Base-by-base conservation (phyloP, 2,329 filamentous ascomycete genomes). In the Byssochlamys sp. region DNA sequence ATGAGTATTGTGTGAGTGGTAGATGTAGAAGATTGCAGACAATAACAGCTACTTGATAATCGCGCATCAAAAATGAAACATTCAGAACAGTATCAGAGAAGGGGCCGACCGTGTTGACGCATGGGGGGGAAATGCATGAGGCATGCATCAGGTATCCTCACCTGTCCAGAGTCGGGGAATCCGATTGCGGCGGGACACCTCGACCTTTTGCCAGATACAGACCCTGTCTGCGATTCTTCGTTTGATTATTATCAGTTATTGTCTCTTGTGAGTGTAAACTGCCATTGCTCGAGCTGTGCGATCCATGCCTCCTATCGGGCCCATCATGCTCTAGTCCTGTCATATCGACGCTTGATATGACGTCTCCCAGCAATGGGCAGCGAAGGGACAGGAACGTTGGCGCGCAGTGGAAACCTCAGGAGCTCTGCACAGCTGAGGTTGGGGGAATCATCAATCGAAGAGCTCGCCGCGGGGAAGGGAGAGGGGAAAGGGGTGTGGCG, bases 191-290 rank as follows among this genome's bases (percentile, higher is more conserved):
- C 1, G 55, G 33, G n/a, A 53, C 45, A 53, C 54, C 14, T 57
- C 68, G 62, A 63, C 63, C 66, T 55, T 65, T 63, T 39, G 63
- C 57, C 49, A 62, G 57, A 48, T 61, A 57, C 58, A 66, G 63
- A 54, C 59, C 61, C 56, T 59, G 65, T 25, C 48, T 51, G 50
- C 63, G 61, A 26, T 33, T 63, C 53, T 24, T 45, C 14, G n/a
- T 45, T 24, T 45, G 39, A 9, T 63, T 66, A 53, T 61, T 62
- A 27, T 70, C 69, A 56, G 63, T 73, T 29, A 76, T 63, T 1
- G 72, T 76, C 54, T 75, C 73, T 55, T 76, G 71, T 26, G 74
- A 75, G 33, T 67, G 62, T 63, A 67, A 71, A 63, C 72, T 75
- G 54, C 68, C 68, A 52, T 66, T 64, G 53, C 68, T 73, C 29